Percentiles rank a stretch among this genome's conserved stretches.
Conservation (phyloP, 148 eudicot species). For the Heliosperma pusillum region DNA sequence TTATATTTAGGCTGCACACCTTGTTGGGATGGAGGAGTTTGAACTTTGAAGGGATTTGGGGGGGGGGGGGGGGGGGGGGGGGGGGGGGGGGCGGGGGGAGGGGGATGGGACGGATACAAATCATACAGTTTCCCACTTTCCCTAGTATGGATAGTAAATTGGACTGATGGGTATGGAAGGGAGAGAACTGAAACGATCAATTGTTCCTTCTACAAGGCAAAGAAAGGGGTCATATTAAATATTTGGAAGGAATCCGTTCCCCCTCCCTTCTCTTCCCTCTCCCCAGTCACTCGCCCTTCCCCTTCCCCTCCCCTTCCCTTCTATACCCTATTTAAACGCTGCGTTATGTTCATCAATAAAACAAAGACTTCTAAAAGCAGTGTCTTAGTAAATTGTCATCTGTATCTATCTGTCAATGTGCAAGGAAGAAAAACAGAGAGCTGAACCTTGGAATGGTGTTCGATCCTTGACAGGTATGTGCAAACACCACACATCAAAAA, state of each 20-base stretch:
- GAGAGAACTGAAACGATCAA: not conserved
- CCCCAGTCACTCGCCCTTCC: not conserved
- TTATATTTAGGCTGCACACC: too few species aligned
- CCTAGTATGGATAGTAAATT: too few species aligned
- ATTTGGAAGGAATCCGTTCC: too few species aligned
- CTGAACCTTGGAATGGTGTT: conserved; percentile 49
- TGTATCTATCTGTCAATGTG: not conserved
- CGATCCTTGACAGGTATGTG: conserved; percentile 54
- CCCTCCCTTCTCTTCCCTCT: too few species aligned
- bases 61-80: too few species aligned
- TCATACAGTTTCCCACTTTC: too few species aligned
- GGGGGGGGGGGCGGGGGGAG: too few species aligned
- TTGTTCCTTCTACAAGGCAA: too few species aligned
- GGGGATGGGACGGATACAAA: not conserved
- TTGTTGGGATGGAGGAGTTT: not conserved
- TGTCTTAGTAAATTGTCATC: not conserved
- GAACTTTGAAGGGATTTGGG: too few species aligned
- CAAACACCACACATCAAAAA: conserved; percentile 58
- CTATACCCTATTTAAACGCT: not conserved
- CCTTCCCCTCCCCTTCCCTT: not conserved
- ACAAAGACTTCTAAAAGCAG: not conserved
- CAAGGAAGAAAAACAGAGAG: not conserved
- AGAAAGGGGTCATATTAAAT: too few species aligned
- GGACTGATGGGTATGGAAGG: not conserved
- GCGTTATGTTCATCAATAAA: not conserved